Evolutionary conservation across 441 rosid species (phyloP).

Genomic region (Populus hybrid): DNA sequence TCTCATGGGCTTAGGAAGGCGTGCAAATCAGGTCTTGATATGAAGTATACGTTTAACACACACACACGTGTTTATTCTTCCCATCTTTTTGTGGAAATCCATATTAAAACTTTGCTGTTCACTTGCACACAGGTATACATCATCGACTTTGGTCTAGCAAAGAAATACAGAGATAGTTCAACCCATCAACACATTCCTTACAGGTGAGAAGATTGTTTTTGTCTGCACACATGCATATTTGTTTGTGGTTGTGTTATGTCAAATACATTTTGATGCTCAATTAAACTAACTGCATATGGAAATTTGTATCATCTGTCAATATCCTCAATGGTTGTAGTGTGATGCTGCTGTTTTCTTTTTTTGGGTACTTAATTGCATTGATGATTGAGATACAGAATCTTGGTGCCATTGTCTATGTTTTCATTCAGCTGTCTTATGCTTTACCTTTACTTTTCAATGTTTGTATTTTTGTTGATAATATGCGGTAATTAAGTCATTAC

Average conservation of each 20-base stretch:
- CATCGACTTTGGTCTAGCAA: slow-evolving; percentile 86
- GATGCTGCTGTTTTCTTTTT: not conserved
- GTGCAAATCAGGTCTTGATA: slow-evolving; percentile 82
- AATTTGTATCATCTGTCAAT: not conserved
- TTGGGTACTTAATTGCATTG: not conserved
- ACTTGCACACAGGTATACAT: slow-evolving; percentile 56
- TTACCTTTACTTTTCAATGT: not conserved
- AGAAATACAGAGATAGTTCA: slow-evolving; percentile 74
- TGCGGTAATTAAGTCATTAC: not conserved
- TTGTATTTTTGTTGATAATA: not conserved
- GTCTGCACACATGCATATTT: not conserved
- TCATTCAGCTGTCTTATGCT: not conserved
- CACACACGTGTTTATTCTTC: not conserved
- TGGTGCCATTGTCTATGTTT: not conserved
- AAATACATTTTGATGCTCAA: not conserved
- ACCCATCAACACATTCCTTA: slow-evolving; percentile 83
- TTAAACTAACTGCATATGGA: not conserved
- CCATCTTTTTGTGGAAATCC: not conserved
- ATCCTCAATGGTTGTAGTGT: not conserved
- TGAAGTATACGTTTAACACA: not conserved
- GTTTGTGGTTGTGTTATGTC: not conserved
- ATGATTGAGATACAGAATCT: not conserved
- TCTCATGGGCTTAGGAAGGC: slow-evolving; percentile 94
- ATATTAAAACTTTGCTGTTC: slow-evolving; percentile 7
- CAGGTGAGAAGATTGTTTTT: slow-evolving; percentile 42